Evolutionary conservation across 805 yeast genomes (phyloP).

Genomic region (Tanozyma kutaoensis): DNA sequence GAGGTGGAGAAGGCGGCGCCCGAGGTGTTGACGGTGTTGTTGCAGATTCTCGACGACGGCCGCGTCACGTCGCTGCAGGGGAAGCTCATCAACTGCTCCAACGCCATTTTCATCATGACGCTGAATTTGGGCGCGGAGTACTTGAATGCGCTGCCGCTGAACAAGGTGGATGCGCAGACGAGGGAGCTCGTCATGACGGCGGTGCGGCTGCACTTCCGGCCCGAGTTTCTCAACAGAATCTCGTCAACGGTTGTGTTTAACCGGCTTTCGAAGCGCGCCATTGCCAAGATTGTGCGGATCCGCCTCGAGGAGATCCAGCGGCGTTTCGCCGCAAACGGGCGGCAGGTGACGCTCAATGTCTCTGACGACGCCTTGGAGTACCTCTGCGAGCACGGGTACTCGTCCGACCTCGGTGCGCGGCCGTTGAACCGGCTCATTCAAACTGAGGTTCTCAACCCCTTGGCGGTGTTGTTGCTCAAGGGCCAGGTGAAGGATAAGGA

Average conservation of each 20-base stretch:
- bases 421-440: slow-evolving; percentile 91
- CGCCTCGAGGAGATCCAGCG: slow-evolving; percentile 75
- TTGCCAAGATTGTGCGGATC: slow-evolving; percentile 80
- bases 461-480: slow-evolving; percentile 79
- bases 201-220: slow-evolving; percentile 85
- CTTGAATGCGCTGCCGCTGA: slow-evolving; percentile 51
- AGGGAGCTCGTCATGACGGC: slow-evolving; percentile 71
- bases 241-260: slow-evolving; percentile 89
- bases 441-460: slow-evolving; percentile 68
- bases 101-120: slow-evolving; percentile 89
- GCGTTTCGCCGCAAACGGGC: slow-evolving; percentile 77
- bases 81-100: slow-evolving; percentile 84
- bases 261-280: slow-evolving; percentile 82
- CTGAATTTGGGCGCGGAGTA: slow-evolving; percentile 94
- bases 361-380: slow-evolving; percentile 68
- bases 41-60: slow-evolving; percentile 94
- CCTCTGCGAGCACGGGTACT: slow-evolving; percentile 77
- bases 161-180: slow-evolving; percentile 55
- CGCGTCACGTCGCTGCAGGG: slow-evolving; percentile 92
- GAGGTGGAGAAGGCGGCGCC: slow-evolving; percentile 99
- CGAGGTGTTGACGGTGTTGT: slow-evolving; percentile 81
- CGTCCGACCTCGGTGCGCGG: slow-evolving; percentile 91
- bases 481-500: slow-evolving; percentile 88
- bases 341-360: slow-evolving; percentile 59
- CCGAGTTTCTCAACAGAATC: slow-evolving; percentile 93